phyloP scores from a whole-genome alignment of 768 basidiomycete genomes.

The Tricholomella constricta region DNA sequence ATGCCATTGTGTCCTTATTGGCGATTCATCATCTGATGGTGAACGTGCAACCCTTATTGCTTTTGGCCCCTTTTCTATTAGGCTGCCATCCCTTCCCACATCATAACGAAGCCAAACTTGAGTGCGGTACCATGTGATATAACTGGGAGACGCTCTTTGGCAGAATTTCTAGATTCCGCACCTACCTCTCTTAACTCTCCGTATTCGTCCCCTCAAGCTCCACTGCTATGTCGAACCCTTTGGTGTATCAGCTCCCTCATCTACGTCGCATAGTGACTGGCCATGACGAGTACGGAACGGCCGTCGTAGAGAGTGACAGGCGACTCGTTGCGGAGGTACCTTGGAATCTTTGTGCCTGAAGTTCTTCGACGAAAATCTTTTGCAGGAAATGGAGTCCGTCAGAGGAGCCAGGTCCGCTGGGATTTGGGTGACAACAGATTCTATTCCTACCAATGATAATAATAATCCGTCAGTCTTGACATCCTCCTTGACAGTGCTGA shows the following conservation, averaged over 20 bases:
- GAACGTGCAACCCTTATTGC: not conserved
- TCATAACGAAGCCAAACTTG: conserved; percentile 6
- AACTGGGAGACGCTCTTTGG: not conserved
- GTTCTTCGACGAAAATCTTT: not conserved
- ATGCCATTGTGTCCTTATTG: conserved; percentile 7
- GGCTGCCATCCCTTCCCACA: not conserved
- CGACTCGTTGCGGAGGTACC: conserved; percentile 30
- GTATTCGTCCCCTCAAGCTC: not conserved
- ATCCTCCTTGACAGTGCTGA: not conserved
- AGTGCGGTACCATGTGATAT: conserved; percentile 14
- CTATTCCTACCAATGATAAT: conserved; percentile 56
- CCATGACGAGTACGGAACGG: conserved; percentile 45
- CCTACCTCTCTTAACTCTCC: conserved; percentile 6
- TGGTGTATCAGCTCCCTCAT: conserved; percentile 32
- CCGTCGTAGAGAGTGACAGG: conserved; percentile 40
- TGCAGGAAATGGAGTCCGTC: conserved; percentile 35
- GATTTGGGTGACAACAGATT: conserved; percentile 52
- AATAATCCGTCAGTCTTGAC: conserved; percentile 38
- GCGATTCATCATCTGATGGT: not conserved
- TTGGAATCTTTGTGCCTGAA: not conserved
- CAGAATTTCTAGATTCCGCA: conserved; percentile 1
- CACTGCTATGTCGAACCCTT: conserved; percentile 27
- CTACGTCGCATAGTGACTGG: conserved; percentile 54
- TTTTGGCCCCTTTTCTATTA: not conserved
- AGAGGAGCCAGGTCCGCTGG: conserved; percentile 36